Base-by-base conservation (phyloP, 345 rosid genomes). In the Cardamine chenopodiifolia region DNA sequence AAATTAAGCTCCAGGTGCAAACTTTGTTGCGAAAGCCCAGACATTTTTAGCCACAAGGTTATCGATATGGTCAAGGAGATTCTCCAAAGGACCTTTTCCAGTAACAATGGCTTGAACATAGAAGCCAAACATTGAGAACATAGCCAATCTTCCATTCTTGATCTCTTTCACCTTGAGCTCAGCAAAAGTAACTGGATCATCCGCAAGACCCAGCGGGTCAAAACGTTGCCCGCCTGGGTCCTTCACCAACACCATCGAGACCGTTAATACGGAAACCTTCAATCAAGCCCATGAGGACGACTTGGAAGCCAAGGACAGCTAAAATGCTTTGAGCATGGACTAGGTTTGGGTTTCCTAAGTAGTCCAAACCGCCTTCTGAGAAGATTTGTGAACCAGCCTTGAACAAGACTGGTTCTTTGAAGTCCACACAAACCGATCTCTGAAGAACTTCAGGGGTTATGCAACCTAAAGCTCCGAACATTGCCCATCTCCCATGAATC, bases 361-460 rank as follows among this genome's bases (percentile, higher is more conserved):
- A 95, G 91, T 95, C 99, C 74, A 95, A 80, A 25, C 99, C 97
- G 15, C 99, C 97, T 83, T 95, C 96, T 0, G 97, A 88, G 89
- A 95, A 95, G 74, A 95, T 95, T 62, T 95, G 97, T 63, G 99
- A 89, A 49, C 99, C 97, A 6, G 99, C 97, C 63, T 92, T 95
- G 91, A 95, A 95, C 99, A 97, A 95, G n/a, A 92, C 88, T 14
- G 99, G 93, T 62, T 92, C 99, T 82, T 92, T 92, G 93, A 95
- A 90, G 71, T 88, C 86, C 32, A 94, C 89, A 80, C 66, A 83
- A 11, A 90, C 77, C 97, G 97, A 91, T 71, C 90, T 91, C 84
- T 86, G 81, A 3, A 91, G 89, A 23, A 83, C 97, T 81, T 95
- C 97, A 20, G 97, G 99, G 34, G 97, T 90, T 45, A 95, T 84